Evolutionary conservation across 768 basidiomycete species (phyloP), one percentile per base, ranked within the genome.

Genomic region (Hebeloma cylindrosporum): DNA sequence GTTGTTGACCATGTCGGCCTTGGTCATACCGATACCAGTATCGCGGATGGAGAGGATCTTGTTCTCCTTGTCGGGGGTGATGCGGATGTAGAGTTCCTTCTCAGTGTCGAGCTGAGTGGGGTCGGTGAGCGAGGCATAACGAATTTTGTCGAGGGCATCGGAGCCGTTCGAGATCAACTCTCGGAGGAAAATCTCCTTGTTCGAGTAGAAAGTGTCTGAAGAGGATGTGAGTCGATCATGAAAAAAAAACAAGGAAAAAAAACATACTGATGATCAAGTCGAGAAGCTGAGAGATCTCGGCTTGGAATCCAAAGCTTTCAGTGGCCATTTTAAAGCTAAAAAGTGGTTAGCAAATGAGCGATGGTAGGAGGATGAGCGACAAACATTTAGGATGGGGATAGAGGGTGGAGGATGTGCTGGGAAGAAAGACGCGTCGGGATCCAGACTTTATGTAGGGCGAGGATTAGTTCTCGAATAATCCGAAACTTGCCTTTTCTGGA

Each of bases 171-270:
- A 98, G 72, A 95, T 97, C 58, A 98, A 52, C 73, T 98, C 96
- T 67, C 96, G 90, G 58, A 99, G 85, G 83, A 98, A 98, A 70
- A 99, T 98, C 75, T 97, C 95, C 80, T 99, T 99, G 85, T 99
- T 97, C 51, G 93, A 96, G 84, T 98, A 99, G 85, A 98, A 98
- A 52, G 95, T 97, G 79, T 97, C 89, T 91, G 54, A n/a, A 41
- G 39, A 20, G 5, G 25, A 37, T 37, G n/a, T n/a, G n/a, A n/a
- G n/a, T n/a, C 16, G 27, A 59, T 47, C 31, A 34, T 13, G 4
- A 31, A 26, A 20, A 23, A 28, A n/a, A 18, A 16, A 31, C 38
- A 25, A 37, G 41, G 14, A 25, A 45, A 50, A 49, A 33, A 42
- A 8, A 71, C 88, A 48, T 62, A 92, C 89, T 97, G 82, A 98